Base-by-base conservation (phyloP, 2,329 filamentous ascomycete genomes). In the Nemania sp. region DNA sequence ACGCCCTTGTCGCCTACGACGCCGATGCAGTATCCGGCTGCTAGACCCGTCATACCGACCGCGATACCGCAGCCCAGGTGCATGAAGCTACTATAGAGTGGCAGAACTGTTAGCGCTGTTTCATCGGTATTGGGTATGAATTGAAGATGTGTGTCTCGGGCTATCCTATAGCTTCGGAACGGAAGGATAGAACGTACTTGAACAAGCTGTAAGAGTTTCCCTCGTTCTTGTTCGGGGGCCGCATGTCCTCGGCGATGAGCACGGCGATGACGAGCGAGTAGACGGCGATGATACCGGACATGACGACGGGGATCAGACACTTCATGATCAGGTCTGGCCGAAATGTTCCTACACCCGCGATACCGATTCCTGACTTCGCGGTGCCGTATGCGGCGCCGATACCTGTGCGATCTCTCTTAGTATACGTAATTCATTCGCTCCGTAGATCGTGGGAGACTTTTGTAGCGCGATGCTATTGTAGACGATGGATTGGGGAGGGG, bases 231-330 rank as follows among this genome's bases (percentile, higher is more conserved):
- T 24, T 86, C 65, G 91, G 92, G 29, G 94, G 92, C 57, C 86
- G 87, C 80, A 98, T 89, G 80, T 97, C 93, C 81, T 93, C 92
- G 64, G 94, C 93, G 80, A 99, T 99, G 74, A 99, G 89, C 77
- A 99, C 96, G 20, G 95, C 92, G 74, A 99, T 94, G 77, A 99
- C 96, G 75, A 99, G 92, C 59, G 94, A 93, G 84, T 99, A 99
- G 74, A 99, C 96, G 66, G 96, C 96, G 77, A 99, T 93, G 79
- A 99, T 99, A 89, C 96, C 96, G 75, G 96, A 97, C 96, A 99
- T 99, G 85, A 99, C 91, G 73, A 96, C 92, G 70, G 93, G 92
- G 74, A 95, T 94, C 61, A 95, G 84, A 65, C 91, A 94, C 92
- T 96, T 97, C 93, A 97, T 96, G 81, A 96, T 96, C 73, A 97